Evolutionary conservation across 176 grass and related monocot genomes (phyloP), one percentile per base, ranked within the genome.

Genomic region (Alopecurus myosuroides): DNA sequence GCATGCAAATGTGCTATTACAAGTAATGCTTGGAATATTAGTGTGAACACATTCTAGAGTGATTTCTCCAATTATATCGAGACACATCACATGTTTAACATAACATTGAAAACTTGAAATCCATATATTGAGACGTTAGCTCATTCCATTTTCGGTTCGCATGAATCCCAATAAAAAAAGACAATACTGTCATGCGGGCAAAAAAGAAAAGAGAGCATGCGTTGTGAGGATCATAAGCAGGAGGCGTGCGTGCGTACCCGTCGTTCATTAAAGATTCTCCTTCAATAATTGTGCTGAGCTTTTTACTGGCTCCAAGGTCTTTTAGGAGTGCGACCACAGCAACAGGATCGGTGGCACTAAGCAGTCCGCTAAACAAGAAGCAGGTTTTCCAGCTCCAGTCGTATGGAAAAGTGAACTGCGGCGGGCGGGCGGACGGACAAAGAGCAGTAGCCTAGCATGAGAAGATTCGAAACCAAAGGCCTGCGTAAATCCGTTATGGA

Each of bases 181-280:
- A 62, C 6, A 56, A n/a, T n/a, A n/a, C n/a, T n/a, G n/a, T n/a
- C n/a, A n/a, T n/a, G n/a, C n/a, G n/a, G 14, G 6, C 35, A 19
- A 0, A 2, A 6, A 53, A 22, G 9, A n/a, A 48, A 35, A 25
- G n/a, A 53, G 36, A 82, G 3, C 28, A 64, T 39, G 20, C 61
- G 6, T 39, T 76, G 20, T 39, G 76, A 26, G 57, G 28, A 40
- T 36, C 20, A 51, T n/a, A n/a, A n/a, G n/a, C n/a, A n/a, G n/a
- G n/a, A n/a, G n/a, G n/a, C n/a, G n/a, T n/a, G n/a, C n/a, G n/a
- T n/a, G n/a, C 26, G 64, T 95, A 98, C 96, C 96, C 96, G 48
- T 98, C 93, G 15, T 98, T 98, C 89, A 98, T 98, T 51, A 98
- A 76, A 11, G 93, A 94, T 89, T 95, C 96, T 78, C 96, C 96